phyloP scores from a whole-genome alignment of 768 basidiomycete genomes.

The Mycena leptocephala region DNA sequence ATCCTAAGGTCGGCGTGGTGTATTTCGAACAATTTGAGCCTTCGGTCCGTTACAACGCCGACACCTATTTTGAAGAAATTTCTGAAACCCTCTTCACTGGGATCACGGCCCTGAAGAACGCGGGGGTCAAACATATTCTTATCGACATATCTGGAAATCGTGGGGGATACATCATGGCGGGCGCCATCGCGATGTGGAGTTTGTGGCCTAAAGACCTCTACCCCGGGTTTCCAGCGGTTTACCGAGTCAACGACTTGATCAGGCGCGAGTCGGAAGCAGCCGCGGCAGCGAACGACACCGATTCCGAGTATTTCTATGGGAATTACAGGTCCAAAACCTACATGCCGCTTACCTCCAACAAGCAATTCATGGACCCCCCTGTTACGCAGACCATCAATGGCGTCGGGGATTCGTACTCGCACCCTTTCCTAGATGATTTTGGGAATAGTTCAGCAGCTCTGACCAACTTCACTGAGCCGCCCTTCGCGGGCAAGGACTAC shows the following conservation, averaged over 20 bases:
- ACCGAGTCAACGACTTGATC: slow-evolving; percentile 31
- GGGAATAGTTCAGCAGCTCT: slow-evolving; percentile 26
- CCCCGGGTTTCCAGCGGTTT: slow-evolving; percentile 32
- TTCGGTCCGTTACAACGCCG: not conserved
- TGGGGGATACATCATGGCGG: slow-evolving; percentile 32
- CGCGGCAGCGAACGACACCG: not conserved
- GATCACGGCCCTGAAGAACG: slow-evolving; percentile 30
- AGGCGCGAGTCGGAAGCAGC: slow-evolving; percentile 22
- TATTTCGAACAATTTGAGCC: slow-evolving; percentile 38
- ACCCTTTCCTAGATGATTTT: slow-evolving; percentile 32
- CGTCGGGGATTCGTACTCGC: slow-evolving; percentile 30
- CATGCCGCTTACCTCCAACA: slow-evolving; percentile 21
- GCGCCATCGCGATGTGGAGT: slow-evolving; percentile 28
- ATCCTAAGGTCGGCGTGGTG: slow-evolving; percentile 37
- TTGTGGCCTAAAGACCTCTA: slow-evolving; percentile 32
- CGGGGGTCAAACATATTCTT: slow-evolving; percentile 33
- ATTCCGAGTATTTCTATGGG: slow-evolving; percentile 33
- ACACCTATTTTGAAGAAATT: slow-evolving; percentile 20
- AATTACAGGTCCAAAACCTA: slow-evolving; percentile 22
- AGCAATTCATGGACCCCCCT: slow-evolving; percentile 32
- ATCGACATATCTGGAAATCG: slow-evolving; percentile 36
- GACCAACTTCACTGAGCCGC: slow-evolving; percentile 33
- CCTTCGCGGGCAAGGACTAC: slow-evolving; percentile 29
- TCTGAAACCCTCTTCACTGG: slow-evolving; percentile 26
- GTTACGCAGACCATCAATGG: slow-evolving; percentile 33